Base-by-base conservation (phyloP, 73 alveolate genomes). In the Effrenium voratum region DNA sequence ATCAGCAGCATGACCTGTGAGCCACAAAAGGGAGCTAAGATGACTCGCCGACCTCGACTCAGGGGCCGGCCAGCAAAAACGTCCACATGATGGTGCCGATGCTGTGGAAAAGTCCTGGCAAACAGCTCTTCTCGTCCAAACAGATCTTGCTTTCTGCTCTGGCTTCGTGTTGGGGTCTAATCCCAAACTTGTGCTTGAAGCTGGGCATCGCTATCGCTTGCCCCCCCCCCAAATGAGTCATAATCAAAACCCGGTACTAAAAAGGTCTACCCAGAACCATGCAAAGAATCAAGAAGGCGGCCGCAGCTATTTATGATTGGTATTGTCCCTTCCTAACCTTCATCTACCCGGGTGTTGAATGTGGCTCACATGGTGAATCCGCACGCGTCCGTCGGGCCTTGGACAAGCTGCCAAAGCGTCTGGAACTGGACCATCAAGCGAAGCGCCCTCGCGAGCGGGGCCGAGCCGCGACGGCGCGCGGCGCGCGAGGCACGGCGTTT, bases 51-150 rank as follows among this genome's bases (percentile, higher is more conserved):
- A 57, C 28, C 72, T 30, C 72, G 12, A 55, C 68, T 60, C 50
- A 34, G 72, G 72, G 24, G 46, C 68, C 19, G 40, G 36, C 95
- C 5, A 87, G 95, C 72, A 87, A 46, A 85, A 87, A 87, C 36
- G 95, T 87, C 95, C 95, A 87, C 68, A 87, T 41, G 49, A 87
- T 75, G 30, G 95, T 87, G 95, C 95, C 95, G 28, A 87, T 87
- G 70, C 95, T 87, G 50, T 87, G 95, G 95, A 87, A 87, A 44
- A 87, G 95, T 44, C 95, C 95, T 87, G 1, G 36, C 82, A 72
- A 41, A 19, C 41, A 13, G n/a, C n/a, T 36, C 50, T 72, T n/a
- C 16, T 32, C 49, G 16, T 36, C 30, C 41, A 28, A 63, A 19
- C 76, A 19, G 76, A 13, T 28, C 10, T 19, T 6, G 22, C 10